Evolutionary conservation across 2,329 filamentous ascomycete species (phyloP).

Genomic region (Chaetomium sp.): DNA sequence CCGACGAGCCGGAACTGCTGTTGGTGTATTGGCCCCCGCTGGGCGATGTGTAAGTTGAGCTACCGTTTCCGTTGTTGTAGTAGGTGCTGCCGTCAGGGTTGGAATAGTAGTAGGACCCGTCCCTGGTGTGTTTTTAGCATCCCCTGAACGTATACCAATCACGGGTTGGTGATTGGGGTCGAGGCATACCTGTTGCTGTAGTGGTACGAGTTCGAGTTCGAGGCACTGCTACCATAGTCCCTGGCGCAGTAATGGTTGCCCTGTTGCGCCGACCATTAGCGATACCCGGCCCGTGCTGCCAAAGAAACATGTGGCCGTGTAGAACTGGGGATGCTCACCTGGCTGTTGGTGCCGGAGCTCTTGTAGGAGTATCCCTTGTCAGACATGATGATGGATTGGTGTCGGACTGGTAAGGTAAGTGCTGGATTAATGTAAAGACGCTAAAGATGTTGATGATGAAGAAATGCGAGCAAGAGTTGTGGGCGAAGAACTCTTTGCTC

Average conservation of each 20-base stretch:
- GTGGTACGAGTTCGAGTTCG: constrained; percentile 61
- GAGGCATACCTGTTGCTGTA: background rate
- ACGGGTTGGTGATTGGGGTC: background rate
- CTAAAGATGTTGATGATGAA: background rate
- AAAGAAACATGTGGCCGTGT: background rate
- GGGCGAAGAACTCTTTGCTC: background rate
- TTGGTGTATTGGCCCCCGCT: constrained; percentile 41
- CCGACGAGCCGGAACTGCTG: constrained; percentile 22
- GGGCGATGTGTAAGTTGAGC: constrained; percentile 62
- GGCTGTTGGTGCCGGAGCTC: constrained; percentile 32
- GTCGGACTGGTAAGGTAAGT: constrained; percentile 3
- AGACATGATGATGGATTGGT: constrained; percentile 29
- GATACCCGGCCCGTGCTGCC: background rate
- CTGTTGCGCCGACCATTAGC: constrained; percentile 12
- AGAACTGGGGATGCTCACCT: constrained; percentile 16
- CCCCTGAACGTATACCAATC: background rate
- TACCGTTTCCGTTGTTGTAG: constrained; percentile 62
- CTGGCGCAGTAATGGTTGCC: constrained; percentile 36
- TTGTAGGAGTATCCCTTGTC: constrained; percentile 33
- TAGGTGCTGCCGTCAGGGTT: constrained; percentile 71
- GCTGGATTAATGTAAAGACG: background rate
- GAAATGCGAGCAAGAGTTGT: background rate
- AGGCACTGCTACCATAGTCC: constrained; percentile 33
- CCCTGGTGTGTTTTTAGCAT: constrained; percentile 25
- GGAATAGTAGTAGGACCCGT: constrained; percentile 74